A percentile compares a stretch with the other conserved stretches of the same genome.
These are phyloP conservation scores for Vigna mungo DNA, from an alignment of 306 rosid species.

Conservation along the genomic window DNA sequence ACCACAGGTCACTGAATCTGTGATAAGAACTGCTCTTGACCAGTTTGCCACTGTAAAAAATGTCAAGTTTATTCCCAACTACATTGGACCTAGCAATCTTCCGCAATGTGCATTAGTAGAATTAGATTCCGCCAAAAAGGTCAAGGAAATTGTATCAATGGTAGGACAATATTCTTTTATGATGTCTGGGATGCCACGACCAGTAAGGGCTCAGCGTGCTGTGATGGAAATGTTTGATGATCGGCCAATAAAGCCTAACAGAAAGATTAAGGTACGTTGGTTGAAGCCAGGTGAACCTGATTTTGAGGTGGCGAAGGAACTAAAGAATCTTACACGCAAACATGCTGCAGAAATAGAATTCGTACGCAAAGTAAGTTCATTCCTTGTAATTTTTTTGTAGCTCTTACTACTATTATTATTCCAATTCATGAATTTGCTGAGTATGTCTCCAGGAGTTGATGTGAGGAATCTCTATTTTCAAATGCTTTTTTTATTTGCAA, in stretches of 20 bases:
- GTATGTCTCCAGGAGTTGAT: conserved; percentile 17
- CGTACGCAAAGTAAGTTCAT: conserved; percentile 57
- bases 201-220: conserved; percentile 68
- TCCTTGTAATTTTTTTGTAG: conserved; percentile 1
- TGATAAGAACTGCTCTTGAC: conserved; percentile 66
- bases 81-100: conserved; percentile 54
- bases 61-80: conserved; percentile 76
- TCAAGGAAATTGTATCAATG: conserved; percentile 49
- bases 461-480: conserved; percentile 12
- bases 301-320: conserved; percentile 58
- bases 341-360: conserved; percentile 64
- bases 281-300: conserved; percentile 69
- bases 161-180: conserved; percentile 62
- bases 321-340: conserved; percentile 58
- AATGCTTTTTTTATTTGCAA: conserved; percentile 27
- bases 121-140: conserved; percentile 70
- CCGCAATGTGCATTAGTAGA: conserved; percentile 72
- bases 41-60: conserved; percentile 74
- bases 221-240: conserved; percentile 77
- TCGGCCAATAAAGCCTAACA: conserved; percentile 64
- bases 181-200: conserved; percentile 94
- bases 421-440: neutral
- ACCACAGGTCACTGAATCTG: conserved; percentile 77
- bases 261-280: conserved; percentile 60
- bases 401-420: conserved; percentile 15